Base-by-base conservation (phyloP, 345 rosid genomes). In the Ceriops zippeliana region DNA sequence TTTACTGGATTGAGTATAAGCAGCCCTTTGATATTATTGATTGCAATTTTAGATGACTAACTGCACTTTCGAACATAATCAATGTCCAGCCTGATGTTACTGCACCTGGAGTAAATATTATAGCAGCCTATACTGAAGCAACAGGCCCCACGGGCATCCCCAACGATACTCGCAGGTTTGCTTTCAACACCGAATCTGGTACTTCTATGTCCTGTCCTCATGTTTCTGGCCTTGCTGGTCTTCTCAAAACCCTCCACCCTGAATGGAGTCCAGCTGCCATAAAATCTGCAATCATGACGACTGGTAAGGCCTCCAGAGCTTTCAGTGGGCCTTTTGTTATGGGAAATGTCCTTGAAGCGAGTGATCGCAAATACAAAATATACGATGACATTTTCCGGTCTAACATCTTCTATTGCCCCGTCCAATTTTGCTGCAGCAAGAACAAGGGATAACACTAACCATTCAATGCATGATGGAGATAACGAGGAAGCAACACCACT, bases 241-340 rank as follows among this genome's bases (percentile, higher is more conserved):
- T 47, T 31, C 17, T 74, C 30, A 46, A 47, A 57, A 61, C 73
- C 6, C 5, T 56, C 13, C 64, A 68, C 51, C 64, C 53, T 37
- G 54, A 52, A 16, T 62, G 77, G 73, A 62, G 77, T 57, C 63
- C 63, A 37, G 52, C 77, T 0, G 77, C 73, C 1, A 74, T 74
- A n/a, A 62, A 57, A 53, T 74, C 77, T 3, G 73, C 77, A 21
- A 28, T 68, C 16, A 74, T 68, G 73, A 74, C 77, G 15, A 20
- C 73, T 26, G 59, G 70, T 67, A 28, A 59, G 58, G 24, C 30
- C 10, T 54, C 59, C 28, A 8, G 24, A 22, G 24, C 30, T 24
- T 54, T 54, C 58, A 3, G 2, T 9, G 17, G 3, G 49, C 49
- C 49, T 13, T 13, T 42, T 13, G 49, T 13, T 11, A 17, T 42